Evolutionary conservation across 1,284 basidiomycete species (phyloP), one percentile per base, ranked within the genome.

Genomic region (Leccinum solheimii): DNA sequence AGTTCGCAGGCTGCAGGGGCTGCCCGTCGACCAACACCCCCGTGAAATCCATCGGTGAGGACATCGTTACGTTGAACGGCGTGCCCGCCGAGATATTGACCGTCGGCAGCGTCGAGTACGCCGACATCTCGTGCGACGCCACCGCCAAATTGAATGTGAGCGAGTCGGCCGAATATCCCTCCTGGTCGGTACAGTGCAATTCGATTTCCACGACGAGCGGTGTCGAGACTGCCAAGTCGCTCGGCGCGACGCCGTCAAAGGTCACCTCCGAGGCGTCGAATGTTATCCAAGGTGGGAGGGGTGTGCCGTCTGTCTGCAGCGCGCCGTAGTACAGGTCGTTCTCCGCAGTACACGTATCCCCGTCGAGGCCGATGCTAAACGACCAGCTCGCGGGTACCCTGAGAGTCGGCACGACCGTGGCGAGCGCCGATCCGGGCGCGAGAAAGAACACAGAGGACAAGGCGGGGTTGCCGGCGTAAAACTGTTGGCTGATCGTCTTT

Each of bases 351-450:
- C 89, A 92, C 1, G 92, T 95, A 56, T 84, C 79, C 62, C 84
- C 80, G 49, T 86, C 78, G 68, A 97, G 87, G 10, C 95, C 96
- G 61, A 98, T 83, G 68, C 92, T 95, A 77, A 97, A 98, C 0
- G 92, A 94, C 94, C 95, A 97, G 32, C 80, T 78, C 2, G 86
- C 84, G 1, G 94, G 95, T 9, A 97, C 83, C 51, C 94, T 82
- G 59, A 97, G 74, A 13, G 85, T 81, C 23, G 91, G 90, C 56
- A 81, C 80, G 16, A 73, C 67, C 14, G 80, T 80, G 19, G 71
- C 67, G 50, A 92, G 75, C 16, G 86, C 84, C 21, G 90, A 90
- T 51, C 79, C 77, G 2, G 78, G 75, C 7, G 81, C 77, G 32
- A 91, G 72, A 53, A 83, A 67, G 67, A 85, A 92, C 58, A 87